phyloP scores from a whole-genome alignment of 257 asterid genomes.

The Knoxia roxburghii region DNA sequence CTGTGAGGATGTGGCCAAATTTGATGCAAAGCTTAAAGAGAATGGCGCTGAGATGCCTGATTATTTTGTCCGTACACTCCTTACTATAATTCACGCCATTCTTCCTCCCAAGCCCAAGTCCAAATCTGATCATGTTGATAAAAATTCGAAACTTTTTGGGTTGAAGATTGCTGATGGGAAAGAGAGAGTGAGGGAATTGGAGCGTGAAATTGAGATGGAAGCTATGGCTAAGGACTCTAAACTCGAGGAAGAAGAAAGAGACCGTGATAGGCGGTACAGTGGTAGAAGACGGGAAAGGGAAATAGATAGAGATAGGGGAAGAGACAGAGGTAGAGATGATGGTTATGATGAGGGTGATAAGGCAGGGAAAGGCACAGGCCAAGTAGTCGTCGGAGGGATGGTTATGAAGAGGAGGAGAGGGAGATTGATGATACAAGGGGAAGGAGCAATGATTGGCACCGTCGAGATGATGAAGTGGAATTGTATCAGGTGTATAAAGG shows the following conservation, averaged over 20 bases:
- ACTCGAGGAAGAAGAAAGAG: constrained; percentile 24
- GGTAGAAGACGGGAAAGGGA: constrained; percentile 12
- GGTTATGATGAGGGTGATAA: too few species aligned
- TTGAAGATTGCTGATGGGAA: constrained; percentile 61
- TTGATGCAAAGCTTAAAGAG: constrained; percentile 55
- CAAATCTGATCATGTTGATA: constrained; percentile 41
- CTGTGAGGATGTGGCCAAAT: constrained; percentile 49
- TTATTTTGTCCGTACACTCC: constrained; percentile 73
- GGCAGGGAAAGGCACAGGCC: constrained; percentile 9
- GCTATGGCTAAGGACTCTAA: constrained; percentile 28
- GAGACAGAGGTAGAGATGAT: constrained; percentile 17
- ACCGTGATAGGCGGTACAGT: constrained; percentile 17
- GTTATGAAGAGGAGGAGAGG: constrained; percentile 24
- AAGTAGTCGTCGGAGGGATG: constrained; percentile 20
- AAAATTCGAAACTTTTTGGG: constrained; percentile 38
- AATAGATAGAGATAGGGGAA: constrained; percentile 23
- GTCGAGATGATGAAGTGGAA: constrained; percentile 48
- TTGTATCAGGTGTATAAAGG: constrained; percentile 74
- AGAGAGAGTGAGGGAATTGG: constrained; percentile 74
- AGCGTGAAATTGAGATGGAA: constrained; percentile 76
- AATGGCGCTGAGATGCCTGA: constrained; percentile 82
- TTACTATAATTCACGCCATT: constrained; percentile 79
- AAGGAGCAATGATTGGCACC: constrained; percentile 26
- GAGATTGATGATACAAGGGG: constrained; percentile 45
- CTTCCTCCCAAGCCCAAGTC: constrained; percentile 56